Evolutionary conservation across 768 basidiomycete genomes (phyloP).

Genomic region (Nidularia sp.): DNA sequence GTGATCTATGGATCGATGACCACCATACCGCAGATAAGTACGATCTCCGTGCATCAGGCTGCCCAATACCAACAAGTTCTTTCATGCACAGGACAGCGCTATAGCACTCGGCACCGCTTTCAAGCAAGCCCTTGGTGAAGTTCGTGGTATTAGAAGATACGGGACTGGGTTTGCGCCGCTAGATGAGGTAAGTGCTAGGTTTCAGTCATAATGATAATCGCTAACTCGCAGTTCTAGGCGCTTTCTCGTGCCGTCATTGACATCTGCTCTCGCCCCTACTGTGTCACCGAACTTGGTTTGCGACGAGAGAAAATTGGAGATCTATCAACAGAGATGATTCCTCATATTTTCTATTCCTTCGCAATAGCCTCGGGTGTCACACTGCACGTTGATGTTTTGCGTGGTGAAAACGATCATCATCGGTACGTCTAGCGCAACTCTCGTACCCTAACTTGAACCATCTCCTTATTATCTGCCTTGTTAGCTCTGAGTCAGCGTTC

Average conservation of each 20-base stretch:
- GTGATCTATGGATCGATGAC: slow-evolving; percentile 97
- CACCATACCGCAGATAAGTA: slow-evolving; percentile 97
- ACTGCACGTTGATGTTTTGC: slow-evolving; percentile 88
- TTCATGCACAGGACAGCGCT: slow-evolving; percentile 74
- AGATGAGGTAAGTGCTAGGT: slow-evolving; percentile 68
- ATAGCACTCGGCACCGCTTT: slow-evolving; percentile 88
- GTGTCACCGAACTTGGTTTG: slow-evolving; percentile 85
- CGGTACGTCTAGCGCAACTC: slow-evolving; percentile 46
- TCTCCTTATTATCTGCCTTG: slow-evolving; percentile 3
- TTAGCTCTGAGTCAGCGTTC: slow-evolving; percentile 94
- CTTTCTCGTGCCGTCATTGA: slow-evolving; percentile 95
- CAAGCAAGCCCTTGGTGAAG: slow-evolving; percentile 92
- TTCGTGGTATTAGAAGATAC: slow-evolving; percentile 90
- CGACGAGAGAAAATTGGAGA: slow-evolving; percentile 92
- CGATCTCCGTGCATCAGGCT: not conserved
- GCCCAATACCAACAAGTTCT: slow-evolving; percentile 9
- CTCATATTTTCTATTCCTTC: slow-evolving; percentile 96
- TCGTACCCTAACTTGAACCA: not conserved
- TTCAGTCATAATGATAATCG: slow-evolving; percentile 2
- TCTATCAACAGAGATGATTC: slow-evolving; percentile 95
- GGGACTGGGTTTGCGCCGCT: slow-evolving; percentile 96
- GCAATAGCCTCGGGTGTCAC: slow-evolving; percentile 95
- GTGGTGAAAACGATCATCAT: slow-evolving; percentile 98
- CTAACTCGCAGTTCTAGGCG: slow-evolving; percentile 48
- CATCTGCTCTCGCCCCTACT: slow-evolving; percentile 96